These are phyloP conservation scores for Chondrus crispus DNA, from an alignment of 23 red algal species.

Conservation along the genomic window DNA sequence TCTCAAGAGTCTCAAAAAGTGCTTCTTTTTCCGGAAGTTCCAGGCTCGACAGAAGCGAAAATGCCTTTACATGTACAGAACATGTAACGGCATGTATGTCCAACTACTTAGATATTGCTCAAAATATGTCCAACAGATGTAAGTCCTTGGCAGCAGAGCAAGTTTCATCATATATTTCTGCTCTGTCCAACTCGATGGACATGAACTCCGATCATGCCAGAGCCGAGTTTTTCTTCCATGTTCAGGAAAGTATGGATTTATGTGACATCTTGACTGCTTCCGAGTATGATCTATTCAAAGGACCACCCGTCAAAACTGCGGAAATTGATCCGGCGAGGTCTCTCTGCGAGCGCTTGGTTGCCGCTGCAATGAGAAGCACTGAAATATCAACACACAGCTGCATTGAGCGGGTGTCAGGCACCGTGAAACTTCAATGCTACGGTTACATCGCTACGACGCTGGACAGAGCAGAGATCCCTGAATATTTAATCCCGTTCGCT, in stretches of 20 bases:
- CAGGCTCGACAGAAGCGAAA: too few relatives aligned
- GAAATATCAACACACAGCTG: conserved; percentile 15
- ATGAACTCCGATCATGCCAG: neutral
- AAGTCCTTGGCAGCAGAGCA: conserved; percentile 10
- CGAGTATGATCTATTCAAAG: neutral
- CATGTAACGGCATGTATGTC: too few relatives aligned
- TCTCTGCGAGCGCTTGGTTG: conserved; percentile 39
- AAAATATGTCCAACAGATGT: conserved; percentile 19
- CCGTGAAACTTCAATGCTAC: conserved; percentile 49
- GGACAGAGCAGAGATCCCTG: neutral
- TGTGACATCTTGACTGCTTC: neutral
- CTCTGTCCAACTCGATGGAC: conserved; percentile 18
- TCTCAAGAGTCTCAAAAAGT: too few relatives aligned
- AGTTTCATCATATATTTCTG: neutral
- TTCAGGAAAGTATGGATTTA: conserved; percentile 24
- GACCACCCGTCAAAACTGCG: neutral
- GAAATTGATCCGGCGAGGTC: conserved; percentile 16
- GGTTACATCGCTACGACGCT: conserved; percentile 35
- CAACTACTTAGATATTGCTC: conserved; percentile 15
- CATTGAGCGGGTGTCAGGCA: neutral
- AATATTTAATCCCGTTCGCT: neutral
- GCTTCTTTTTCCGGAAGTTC: too few relatives aligned
- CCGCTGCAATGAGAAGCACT: conserved; percentile 32
- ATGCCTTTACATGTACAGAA: too few relatives aligned
- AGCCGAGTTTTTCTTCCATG: conserved; percentile 36